Conservation (phyloP, 805 yeast species). For the Saturnispora dispora region DNA sequence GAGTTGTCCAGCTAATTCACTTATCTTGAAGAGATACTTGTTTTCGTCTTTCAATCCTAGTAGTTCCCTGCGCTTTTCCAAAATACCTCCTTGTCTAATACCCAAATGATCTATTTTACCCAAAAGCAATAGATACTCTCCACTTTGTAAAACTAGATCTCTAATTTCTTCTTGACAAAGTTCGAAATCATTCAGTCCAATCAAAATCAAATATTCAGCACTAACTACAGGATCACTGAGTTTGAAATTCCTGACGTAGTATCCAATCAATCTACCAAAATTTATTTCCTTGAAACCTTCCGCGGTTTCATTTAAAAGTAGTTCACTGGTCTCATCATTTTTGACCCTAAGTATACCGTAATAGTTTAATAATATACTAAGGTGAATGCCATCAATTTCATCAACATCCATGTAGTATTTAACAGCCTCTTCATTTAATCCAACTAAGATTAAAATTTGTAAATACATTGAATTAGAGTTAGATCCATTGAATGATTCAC, state of each 20-base stretch:
- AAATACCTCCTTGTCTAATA: conserved; percentile 67
- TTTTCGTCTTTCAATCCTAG: conserved; percentile 49
- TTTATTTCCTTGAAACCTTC: conserved; percentile 27
- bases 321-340: conserved; percentile 9
- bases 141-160: conserved; percentile 76
- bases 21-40: conserved; percentile 58
- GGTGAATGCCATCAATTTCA: conserved; percentile 83
- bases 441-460: conserved; percentile 64
- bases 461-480: conserved; percentile 62
- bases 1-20: conserved; percentile 74
- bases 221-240: conserved; percentile 84
- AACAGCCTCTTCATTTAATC: conserved; percentile 75
- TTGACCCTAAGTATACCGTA: conserved; percentile 54
- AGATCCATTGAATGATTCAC: conserved; percentile 57
- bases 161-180: conserved; percentile 71
- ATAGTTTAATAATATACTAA: conserved; percentile 72
- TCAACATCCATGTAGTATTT: conserved; percentile 50
- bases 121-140: conserved; percentile 70
- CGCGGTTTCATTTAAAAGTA: conserved; percentile 27
- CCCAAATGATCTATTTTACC: conserved; percentile 83
- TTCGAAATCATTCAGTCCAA: conserved; percentile 47
- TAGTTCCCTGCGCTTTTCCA: conserved; percentile 67
- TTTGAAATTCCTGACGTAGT: conserved; percentile 75
- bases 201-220: conserved; percentile 73
- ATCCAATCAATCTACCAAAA: conserved; percentile 62